A percentile compares a stretch with the other conserved stretches of the same genome.
Conservation (phyloP, 345 rosid species). For the Cochlearia excelsa region DNA sequence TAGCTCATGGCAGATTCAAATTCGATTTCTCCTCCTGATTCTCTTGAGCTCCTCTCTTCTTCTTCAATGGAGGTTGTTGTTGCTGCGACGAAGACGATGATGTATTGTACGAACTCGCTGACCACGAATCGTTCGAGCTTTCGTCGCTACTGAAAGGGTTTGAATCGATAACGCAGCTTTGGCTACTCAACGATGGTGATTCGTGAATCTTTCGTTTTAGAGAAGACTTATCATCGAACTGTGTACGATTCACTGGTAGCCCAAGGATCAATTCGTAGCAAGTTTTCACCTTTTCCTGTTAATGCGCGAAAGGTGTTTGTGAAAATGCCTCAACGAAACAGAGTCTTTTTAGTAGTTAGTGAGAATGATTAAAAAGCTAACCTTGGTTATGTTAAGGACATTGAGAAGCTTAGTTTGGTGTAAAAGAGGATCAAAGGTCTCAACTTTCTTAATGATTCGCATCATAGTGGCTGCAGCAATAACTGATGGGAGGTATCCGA, state of each 20-base stretch:
- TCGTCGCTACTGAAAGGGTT: conserved; percentile 44
- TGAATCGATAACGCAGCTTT: conserved; percentile 63
- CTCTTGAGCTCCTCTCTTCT: conserved; percentile 49
- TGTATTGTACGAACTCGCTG: conserved; percentile 36
- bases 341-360: background rate
- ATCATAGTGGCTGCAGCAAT: conserved; percentile 87
- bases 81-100: conserved; percentile 24
- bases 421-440: conserved; percentile 46
- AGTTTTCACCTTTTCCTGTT: conserved; percentile 57
- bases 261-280: conserved; percentile 56
- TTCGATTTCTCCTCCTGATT: conserved; percentile 32
- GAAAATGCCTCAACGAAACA: conserved; percentile 12
- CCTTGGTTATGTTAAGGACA: conserved; percentile 62
- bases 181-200: conserved; percentile 44
- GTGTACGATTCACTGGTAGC: conserved; percentile 24
- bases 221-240: conserved; percentile 4
- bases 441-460: conserved; percentile 58
- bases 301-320: conserved; percentile 13
- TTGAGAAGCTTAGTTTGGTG: conserved; percentile 54
- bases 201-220: conserved; percentile 57
- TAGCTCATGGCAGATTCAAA: conserved; percentile 30
- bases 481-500: conserved; percentile 65
- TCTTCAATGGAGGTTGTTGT: conserved; percentile 46
- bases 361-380: conserved; percentile 23
- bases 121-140: conserved; percentile 52